Percentiles rank a stretch among this genome's conserved stretches.
Evolutionary conservation across 495 filamentous ascomycete species (phyloP).

Genomic region (Pyrenula aspistea): DNA sequence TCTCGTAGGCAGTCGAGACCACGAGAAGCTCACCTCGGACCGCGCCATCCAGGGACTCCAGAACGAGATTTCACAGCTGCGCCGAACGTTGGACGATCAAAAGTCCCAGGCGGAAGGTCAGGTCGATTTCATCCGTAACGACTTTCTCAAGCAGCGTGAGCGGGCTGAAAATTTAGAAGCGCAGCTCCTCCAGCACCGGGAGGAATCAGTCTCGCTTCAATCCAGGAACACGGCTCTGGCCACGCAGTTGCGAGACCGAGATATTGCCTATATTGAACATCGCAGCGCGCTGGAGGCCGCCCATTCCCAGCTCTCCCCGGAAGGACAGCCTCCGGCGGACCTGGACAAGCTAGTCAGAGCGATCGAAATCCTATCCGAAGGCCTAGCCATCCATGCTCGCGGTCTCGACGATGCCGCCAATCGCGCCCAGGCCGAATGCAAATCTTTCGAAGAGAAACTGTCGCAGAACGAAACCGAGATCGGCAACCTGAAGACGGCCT

Average conservation of each 20-base stretch:
- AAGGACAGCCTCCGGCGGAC: constrained; percentile 42
- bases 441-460: constrained; percentile 37
- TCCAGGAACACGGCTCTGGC: constrained; percentile 38
- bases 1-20: constrained; percentile 67
- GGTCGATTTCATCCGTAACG: constrained; percentile 41
- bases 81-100: constrained; percentile 42
- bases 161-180: constrained; percentile 37
- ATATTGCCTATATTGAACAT: constrained; percentile 39
- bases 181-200: constrained; percentile 37
- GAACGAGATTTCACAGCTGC: constrained; percentile 49
- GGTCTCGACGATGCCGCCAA: constrained; percentile 26
- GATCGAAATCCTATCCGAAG: constrained; percentile 49
- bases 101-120: constrained; percentile 37
- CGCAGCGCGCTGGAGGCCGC: constrained; percentile 46
- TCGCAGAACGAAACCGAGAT: constrained; percentile 25
- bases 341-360: constrained; percentile 46
- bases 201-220: constrained; percentile 33
- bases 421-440: constrained; percentile 26
- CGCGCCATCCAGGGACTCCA: constrained; percentile 57
- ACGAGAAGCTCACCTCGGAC: constrained; percentile 58
- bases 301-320: constrained; percentile 48
- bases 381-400: constrained; percentile 34
- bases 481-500: constrained; percentile 28
- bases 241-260: constrained; percentile 25
- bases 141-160: constrained; percentile 41